Evolutionary conservation across 1,139 yeast genomes (phyloP), one percentile per base, ranked within the genome.

Genomic region (Candida labiduridarum): DNA sequence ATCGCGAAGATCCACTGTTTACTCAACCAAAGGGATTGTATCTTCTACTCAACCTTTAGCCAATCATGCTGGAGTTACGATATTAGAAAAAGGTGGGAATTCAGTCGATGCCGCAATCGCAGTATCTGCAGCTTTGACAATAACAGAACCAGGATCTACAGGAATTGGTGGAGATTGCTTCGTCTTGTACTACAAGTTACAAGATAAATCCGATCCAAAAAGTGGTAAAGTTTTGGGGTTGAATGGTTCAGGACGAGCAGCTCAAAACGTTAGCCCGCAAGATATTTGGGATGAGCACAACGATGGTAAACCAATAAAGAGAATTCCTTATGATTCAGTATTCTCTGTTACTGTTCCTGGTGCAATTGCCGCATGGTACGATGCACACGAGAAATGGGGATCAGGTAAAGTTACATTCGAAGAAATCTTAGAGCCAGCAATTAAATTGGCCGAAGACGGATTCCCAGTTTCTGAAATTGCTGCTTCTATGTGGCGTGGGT

Each of bases 101-200:
- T 87, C 92, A 50, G 89, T 89, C 10, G 85, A 83, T 62, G 96
- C 96, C 1, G 86, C 89, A 9, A 87, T 89, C 33, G 96, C 94
- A 0, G 83, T 85, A 30, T 83, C 91, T 6, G 94, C 96, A 4
- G 89, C 85, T 6, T 71, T 89, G 41, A 80, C 87, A 54, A 81
- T 88, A 11, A 71, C 85, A 3, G 96, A 89, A 61, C 95, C 96
- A 0, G 79, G 81, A 31, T 84, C 89, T 54, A 88, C 94, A 0
- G 95, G 95, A 12, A 78, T 88, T 49, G 96, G 96, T 2, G 96
- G 96, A 31, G 96, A 89, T 63, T 85, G 89, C 53, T 89, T 87
- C 70, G 82, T 85, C 1, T 68, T 88, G 46, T 84, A 74, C 62
- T 85, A 84, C 65, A 77, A 82, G 42, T 76, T 76, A 35, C 59